phyloP scores from a whole-genome alignment of 768 basidiomycete genomes.

The Phanerodontia chrysosporium region DNA sequence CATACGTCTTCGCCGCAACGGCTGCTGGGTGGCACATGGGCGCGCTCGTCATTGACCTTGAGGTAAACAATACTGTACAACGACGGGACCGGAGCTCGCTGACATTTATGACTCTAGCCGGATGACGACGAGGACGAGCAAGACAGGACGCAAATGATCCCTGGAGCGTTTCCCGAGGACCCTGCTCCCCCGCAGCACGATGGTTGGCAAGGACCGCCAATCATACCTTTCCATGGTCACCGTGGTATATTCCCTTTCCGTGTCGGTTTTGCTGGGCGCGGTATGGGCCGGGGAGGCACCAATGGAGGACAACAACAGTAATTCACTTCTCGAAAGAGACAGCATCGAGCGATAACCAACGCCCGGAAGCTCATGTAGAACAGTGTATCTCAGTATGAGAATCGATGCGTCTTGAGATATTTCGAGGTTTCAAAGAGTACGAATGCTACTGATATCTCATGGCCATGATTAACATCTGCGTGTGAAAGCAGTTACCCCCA shows the following conservation, averaged over 20 bases:
- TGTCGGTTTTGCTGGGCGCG: conserved; percentile 58
- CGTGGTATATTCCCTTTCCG: conserved; percentile 36
- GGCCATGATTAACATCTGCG: too few relatives aligned
- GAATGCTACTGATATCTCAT: too few relatives aligned
- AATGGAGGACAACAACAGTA: neutral
- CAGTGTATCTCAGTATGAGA: neutral
- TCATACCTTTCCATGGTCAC: conserved; percentile 11
- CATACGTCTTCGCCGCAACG: conserved; percentile 76
- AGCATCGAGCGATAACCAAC: too few relatives aligned
- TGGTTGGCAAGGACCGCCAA: conserved; percentile 13
- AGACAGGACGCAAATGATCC: conserved; percentile 19
- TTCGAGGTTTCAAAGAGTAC: too few relatives aligned
- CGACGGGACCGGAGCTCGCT: neutral
- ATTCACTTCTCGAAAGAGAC: neutral
- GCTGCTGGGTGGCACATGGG: conserved; percentile 93
- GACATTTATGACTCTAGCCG: conserved; percentile 12
- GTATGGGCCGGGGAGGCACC: conserved; percentile 17
- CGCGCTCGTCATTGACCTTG: conserved; percentile 80
- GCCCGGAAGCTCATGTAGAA: too few relatives aligned
- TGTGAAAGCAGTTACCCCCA: too few relatives aligned
- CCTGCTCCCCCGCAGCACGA: conserved; percentile 4
- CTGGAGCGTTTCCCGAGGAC: conserved; percentile 25
- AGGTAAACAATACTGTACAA: conserved; percentile 40
- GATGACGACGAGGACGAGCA: conserved; percentile 29
- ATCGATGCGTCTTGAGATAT: too few relatives aligned